Conservation (phyloP, 371 early-diverging fungal genomes). For the Nematocida major region DNA sequence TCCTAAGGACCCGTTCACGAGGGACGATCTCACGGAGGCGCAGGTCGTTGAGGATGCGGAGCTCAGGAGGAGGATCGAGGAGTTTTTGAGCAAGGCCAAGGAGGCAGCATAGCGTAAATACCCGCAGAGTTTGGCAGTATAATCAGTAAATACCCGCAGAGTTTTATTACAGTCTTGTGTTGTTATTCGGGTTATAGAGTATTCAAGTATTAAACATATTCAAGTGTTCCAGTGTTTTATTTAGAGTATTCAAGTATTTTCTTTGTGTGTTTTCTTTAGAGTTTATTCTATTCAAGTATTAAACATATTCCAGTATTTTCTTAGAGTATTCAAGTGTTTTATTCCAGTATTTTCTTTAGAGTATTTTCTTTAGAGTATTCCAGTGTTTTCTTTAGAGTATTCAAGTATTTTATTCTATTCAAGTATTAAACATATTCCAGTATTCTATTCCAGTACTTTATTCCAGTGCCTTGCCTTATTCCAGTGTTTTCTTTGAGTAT, state of each 20-base stretch:
- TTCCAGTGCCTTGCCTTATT: no score
- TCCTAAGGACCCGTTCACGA: slow-evolving; percentile 86
- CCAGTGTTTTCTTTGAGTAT: no score
- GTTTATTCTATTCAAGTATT: not conserved
- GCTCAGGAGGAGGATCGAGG: slow-evolving; percentile 54
- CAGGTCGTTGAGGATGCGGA: slow-evolving; percentile 70
- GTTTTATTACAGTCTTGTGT: no score
- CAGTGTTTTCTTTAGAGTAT: no score
- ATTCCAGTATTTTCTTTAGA: no score
- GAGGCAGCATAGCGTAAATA: not conserved
- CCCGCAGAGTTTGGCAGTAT: not conserved
- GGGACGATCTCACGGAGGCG: slow-evolving; percentile 72
- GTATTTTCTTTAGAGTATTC: no score
- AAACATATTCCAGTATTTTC: not conserved
- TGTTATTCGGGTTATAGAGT: no score
- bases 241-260: not conserved
- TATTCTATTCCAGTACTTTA: not conserved
- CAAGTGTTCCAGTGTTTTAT: no score
- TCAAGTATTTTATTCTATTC: not conserved
- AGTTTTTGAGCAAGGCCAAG: slow-evolving; percentile 20
- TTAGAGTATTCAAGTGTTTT: no score
- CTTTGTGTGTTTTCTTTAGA: not conserved
- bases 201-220: no score
- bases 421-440: not conserved
- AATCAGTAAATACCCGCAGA: not conserved